These are phyloP conservation scores for Tetrahymena elliotti DNA, from an alignment of 73 alveolate genomes.

Conservation along the genomic window DNA sequence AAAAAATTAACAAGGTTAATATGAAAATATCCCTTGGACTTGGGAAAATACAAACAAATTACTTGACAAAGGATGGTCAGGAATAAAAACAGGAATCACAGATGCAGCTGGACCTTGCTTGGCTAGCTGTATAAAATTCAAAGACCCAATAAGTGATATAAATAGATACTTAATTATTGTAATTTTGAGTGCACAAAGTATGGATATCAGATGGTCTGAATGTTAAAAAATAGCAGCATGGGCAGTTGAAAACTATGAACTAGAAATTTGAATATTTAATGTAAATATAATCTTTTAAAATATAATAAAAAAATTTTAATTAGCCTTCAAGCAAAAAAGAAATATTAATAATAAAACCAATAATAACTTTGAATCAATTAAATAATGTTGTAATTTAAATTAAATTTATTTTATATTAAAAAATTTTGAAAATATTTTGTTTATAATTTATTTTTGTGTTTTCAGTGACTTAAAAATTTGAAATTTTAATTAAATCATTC, in stretches of 20 bases:
- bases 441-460: too few species aligned
- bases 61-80: slow-evolving; percentile 48
- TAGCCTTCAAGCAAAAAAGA: neutral
- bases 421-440: neutral
- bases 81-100: slow-evolving; percentile 59
- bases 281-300: neutral
- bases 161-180: neutral
- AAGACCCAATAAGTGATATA: neutral
- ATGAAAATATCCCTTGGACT: neutral
- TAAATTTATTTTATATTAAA: too few species aligned
- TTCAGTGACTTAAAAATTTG: too few species aligned
- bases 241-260: neutral
- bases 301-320: too few species aligned
- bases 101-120: slow-evolving; percentile 62
- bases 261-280: neutral
- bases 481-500: too few species aligned
- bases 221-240: neutral
- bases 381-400: too few species aligned
- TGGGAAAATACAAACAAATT: slow-evolving; percentile 57
- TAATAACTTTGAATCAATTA: too few species aligned
- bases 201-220: neutral
- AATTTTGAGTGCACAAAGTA: neutral
- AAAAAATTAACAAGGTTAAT: neutral
- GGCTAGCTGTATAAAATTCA: slow-evolving; percentile 12
- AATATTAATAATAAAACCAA: too few species aligned